These are phyloP conservation scores for Hypocreales sp. DNA, from an alignment of 2,329 filamentous ascomycete genomes.

Conservation along the genomic window DNA sequence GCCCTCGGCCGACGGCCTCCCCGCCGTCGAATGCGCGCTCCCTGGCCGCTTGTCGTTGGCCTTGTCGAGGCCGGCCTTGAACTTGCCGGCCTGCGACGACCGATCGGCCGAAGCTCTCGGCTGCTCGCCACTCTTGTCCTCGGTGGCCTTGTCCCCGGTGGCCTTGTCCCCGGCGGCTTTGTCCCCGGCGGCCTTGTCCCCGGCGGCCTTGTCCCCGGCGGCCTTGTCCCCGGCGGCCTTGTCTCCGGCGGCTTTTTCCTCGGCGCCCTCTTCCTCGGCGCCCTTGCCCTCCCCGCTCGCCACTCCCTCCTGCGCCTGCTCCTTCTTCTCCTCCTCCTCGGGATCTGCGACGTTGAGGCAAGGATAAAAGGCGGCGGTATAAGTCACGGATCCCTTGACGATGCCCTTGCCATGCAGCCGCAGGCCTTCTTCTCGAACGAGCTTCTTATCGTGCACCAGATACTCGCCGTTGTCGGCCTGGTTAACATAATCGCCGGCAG, in stretches of 20 bases:
- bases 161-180: conserved; percentile 1
- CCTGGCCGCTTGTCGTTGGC: conserved; percentile 9
- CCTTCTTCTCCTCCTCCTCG: conserved; percentile 59
- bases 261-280: conserved; percentile 2
- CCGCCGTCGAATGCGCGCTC: conserved; percentile 20
- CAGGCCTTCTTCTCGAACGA: conserved; percentile 48
- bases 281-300: conserved; percentile 5
- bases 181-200: conserved; percentile 4
- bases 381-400: conserved; percentile 67
- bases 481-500: conserved; percentile 61
- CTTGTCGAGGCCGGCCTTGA: conserved; percentile 21
- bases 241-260: conserved; percentile 2
- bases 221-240: conserved; percentile 6
- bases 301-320: conserved; percentile 19
- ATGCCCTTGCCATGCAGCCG: conserved; percentile 57
- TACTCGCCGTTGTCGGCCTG: conserved; percentile 74
- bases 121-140: conserved; percentile 2
- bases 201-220: conserved; percentile 2
- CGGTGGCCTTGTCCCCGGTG: conserved; percentile 1
- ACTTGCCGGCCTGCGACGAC: conserved; percentile 24
- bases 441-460: conserved; percentile 61
- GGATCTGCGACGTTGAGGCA: conserved; percentile 78
- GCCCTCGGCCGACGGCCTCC: conserved; percentile 17
- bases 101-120: conserved; percentile 6
- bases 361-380: conserved; percentile 80